Evolutionary conservation across 108 stramenopile genomes (phyloP).

Genomic region (Skeletonema grethae): DNA sequence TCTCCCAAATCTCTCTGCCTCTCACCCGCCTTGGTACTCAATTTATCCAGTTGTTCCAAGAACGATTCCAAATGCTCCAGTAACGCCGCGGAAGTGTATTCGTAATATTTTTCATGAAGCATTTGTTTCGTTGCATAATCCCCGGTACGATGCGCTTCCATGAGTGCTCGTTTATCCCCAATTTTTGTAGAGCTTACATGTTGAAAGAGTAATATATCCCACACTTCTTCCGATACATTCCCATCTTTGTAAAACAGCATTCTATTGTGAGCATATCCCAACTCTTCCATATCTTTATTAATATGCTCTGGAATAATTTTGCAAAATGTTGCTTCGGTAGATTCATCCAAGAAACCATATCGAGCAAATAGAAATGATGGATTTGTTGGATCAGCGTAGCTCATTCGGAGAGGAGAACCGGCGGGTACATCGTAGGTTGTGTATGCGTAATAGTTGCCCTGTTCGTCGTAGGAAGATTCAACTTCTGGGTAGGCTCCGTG

Average conservation of each 20-base stretch:
- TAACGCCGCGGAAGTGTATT: conserved; percentile 31
- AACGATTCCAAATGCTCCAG: conserved; percentile 43
- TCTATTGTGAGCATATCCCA: conserved; percentile 55
- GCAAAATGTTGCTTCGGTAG: conserved; percentile 55
- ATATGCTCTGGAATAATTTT: conserved; percentile 53
- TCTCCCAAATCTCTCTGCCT: conserved; percentile 24
- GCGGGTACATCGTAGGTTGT: conserved; percentile 46
- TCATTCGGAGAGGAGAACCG: conserved; percentile 41
- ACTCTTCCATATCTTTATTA: conserved; percentile 46
- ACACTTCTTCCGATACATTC: conserved; percentile 58
- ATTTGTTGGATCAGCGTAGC: conserved; percentile 61
- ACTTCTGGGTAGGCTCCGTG: conserved; percentile 46
- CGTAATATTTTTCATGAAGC: conserved; percentile 40
- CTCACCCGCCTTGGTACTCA: conserved; percentile 15
- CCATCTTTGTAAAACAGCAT: conserved; percentile 68
- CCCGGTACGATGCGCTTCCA: conserved; percentile 40
- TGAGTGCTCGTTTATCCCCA: conserved; percentile 26
- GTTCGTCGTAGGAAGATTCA: conserved; percentile 43
- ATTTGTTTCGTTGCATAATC: conserved; percentile 21
- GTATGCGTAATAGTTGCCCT: conserved; percentile 49
- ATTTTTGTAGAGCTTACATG: conserved; percentile 17
- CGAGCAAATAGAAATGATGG: conserved; percentile 58
- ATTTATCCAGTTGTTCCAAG: conserved; percentile 29
- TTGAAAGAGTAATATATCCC: conserved; percentile 60
- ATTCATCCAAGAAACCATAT: conserved; percentile 66